Percentiles rank a stretch among this genome's conserved stretches.
These are phyloP conservation scores for Tolypocladium endophyticum DNA, from an alignment of 2,329 filamentous ascomycete genomes.

Conservation along the genomic window DNA sequence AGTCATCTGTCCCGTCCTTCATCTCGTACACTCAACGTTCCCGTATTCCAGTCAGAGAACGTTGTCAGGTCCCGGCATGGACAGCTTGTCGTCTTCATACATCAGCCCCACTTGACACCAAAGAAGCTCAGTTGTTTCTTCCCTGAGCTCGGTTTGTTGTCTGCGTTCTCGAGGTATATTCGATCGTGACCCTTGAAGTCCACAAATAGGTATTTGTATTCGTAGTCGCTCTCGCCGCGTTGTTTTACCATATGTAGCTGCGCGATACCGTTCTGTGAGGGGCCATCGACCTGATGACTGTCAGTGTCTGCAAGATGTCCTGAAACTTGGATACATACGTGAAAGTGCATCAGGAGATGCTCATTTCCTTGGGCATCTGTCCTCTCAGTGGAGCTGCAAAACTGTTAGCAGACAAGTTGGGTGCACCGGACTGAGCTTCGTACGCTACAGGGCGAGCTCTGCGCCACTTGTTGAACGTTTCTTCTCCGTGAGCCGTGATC, in stretches of 20 bases:
- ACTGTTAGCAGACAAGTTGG: slow-evolving; percentile 13
- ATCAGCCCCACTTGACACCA: slow-evolving; percentile 46
- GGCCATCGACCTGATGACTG: slow-evolving; percentile 58
- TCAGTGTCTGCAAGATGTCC: background rate
- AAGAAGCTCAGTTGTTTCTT: slow-evolving; percentile 44
- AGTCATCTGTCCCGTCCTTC: background rate
- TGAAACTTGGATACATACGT: slow-evolving; percentile 39
- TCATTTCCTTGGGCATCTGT: slow-evolving; percentile 67
- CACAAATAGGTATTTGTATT: slow-evolving; percentile 71
- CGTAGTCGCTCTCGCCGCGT: slow-evolving; percentile 53
- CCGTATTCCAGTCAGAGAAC: background rate
- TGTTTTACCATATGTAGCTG: slow-evolving; percentile 67
- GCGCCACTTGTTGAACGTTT: slow-evolving; percentile 73
- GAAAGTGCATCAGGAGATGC: slow-evolving; percentile 77
- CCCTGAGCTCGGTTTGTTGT: slow-evolving; percentile 23
- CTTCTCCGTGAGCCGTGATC: slow-evolving; percentile 73
- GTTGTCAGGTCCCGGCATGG: background rate
- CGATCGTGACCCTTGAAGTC: slow-evolving; percentile 64
- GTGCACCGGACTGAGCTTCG: background rate
- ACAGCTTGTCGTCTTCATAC: background rate
- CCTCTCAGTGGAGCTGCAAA: slow-evolving; percentile 48
- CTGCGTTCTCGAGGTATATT: slow-evolving; percentile 55
- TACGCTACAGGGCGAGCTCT: slow-evolving; percentile 52
- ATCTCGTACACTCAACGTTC: background rate
- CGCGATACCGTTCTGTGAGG: slow-evolving; percentile 61